Base-by-base conservation (phyloP, 495 filamentous ascomycete species). In the Penicillium paradoxum region DNA sequence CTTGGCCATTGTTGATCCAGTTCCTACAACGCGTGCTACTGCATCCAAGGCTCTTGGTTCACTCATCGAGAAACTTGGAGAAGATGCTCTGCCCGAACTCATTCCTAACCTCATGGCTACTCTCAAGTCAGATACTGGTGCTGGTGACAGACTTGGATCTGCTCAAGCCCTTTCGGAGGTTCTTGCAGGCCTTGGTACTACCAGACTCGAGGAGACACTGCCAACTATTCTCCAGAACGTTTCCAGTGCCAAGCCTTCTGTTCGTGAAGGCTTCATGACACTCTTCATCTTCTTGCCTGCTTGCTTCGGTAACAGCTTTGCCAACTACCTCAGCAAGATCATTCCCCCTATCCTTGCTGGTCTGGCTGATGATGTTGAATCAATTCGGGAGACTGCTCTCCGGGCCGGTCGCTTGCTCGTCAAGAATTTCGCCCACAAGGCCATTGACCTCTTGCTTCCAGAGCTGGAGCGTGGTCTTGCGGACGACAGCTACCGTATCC, bases 241-340 rank as follows among this genome's bases (percentile, higher is more conserved):
- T 45, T 83, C 88, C 57, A 97, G 93, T 62, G 79, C 89, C 45
- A 97, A 96, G 68, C 69, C 93, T 17, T 79, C 89, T 55, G 89
- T 97, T 53, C 84, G 93, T 54, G 93, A 98, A 77, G 93, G 93
- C 32, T 98, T 97, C 78, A 98, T 98, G 93, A 96, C 93, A 24
- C 80, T 98, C 36, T 98, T 98, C 73, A 97, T 98, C 57, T 98
- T 95, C 79, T 83, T 98, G 71, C 93, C 93, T 15, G 95, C 95
- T 51, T 98, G 93, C 71, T 98, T 98, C 65, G 93, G 93, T 58
- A 97, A 97, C 77, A 95, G 91, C 73, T 98, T 98, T 67, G 89
- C 93, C 55, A 86, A 88, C 63, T 98, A 98, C 63, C 86, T 98
- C 45, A 88, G 85, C 77, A 89, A 85, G 64, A 96, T 98, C 62